Percentiles rank a stretch among this genome's conserved stretches.
phyloP scores from a whole-genome alignment of 306 rosid species.

The Vigna angularis region DNA sequence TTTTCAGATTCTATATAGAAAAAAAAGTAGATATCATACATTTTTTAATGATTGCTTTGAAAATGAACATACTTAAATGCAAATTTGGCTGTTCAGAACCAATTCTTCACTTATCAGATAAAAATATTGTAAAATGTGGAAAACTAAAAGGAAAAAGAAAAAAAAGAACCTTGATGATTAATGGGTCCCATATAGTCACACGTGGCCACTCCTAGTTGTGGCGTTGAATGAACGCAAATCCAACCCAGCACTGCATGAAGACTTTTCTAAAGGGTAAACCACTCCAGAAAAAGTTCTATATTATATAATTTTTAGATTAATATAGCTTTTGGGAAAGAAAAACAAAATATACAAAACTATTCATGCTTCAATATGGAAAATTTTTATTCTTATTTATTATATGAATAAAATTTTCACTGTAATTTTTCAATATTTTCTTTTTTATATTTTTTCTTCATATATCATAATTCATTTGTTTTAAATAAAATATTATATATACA shows the following conservation, averaged over 20 bases:
- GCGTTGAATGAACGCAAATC: constrained; percentile 46
- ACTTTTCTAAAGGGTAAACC: background rate
- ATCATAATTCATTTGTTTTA: no score
- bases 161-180: background rate
- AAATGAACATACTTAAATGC: background rate
- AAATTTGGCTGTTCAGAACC: background rate
- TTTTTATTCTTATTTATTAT: no score
- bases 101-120: background rate
- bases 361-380: no score
- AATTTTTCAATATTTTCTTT: no score
- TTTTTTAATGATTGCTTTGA: background rate
- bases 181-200: background rate
- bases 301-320: no score
- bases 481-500: no score
- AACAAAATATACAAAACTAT: no score
- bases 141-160: no score
- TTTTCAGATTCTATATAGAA: background rate
- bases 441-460: no score
- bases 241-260: background rate
- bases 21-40: background rate
- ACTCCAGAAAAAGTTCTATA: background rate
- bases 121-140: background rate
- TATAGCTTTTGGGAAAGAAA: background rate
- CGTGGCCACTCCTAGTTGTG: constrained; percentile 41
- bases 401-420: no score